Evolutionary conservation across 2,329 filamentous ascomycete genomes (phyloP).

Genomic region (Trichophyton simii): DNA sequence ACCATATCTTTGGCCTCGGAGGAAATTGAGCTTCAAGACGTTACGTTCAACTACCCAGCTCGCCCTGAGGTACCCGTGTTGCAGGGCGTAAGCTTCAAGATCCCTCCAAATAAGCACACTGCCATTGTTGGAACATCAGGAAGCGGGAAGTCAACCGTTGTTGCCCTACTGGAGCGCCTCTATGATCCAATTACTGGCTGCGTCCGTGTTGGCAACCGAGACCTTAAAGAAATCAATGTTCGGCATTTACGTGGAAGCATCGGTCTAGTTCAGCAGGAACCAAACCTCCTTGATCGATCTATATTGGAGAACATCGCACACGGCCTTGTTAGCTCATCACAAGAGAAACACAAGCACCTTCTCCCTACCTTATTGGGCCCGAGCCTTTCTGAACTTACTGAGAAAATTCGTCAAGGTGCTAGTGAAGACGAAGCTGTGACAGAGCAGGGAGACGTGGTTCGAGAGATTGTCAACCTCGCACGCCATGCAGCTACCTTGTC

Average conservation of each 20-base stretch:
- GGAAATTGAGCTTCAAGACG: constrained; percentile 17
- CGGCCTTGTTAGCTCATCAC: constrained; percentile 32
- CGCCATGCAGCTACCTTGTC: constrained; percentile 19
- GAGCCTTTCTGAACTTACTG: constrained; percentile 18
- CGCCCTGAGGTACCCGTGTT: constrained; percentile 26
- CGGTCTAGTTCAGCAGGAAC: constrained; percentile 40
- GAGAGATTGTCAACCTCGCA: constrained; percentile 21
- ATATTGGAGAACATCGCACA: constrained; percentile 44
- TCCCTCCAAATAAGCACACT: constrained; percentile 27
- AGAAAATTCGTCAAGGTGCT: constrained; percentile 17
- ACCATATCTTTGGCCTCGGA: constrained; percentile 39
- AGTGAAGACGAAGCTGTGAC: constrained; percentile 17
- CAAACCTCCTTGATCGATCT: constrained; percentile 39
- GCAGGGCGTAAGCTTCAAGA: constrained; percentile 21
- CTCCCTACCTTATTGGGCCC: constrained; percentile 18
- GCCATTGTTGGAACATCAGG: constrained; percentile 40
- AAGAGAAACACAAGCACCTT: constrained; percentile 18
- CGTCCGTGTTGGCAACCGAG: constrained; percentile 21
- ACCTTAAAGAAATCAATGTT: constrained; percentile 24
- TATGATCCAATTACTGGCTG: constrained; percentile 26
- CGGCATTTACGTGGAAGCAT: constrained; percentile 25
- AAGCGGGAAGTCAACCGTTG: constrained; percentile 41
- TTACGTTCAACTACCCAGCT: constrained; percentile 25
- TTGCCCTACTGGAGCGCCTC: constrained; percentile 26
- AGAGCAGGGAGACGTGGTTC: constrained; percentile 15